Base-by-base conservation (phyloP, 805 yeast genomes). In the Wickerhamiella vanderwaltii region DNA sequence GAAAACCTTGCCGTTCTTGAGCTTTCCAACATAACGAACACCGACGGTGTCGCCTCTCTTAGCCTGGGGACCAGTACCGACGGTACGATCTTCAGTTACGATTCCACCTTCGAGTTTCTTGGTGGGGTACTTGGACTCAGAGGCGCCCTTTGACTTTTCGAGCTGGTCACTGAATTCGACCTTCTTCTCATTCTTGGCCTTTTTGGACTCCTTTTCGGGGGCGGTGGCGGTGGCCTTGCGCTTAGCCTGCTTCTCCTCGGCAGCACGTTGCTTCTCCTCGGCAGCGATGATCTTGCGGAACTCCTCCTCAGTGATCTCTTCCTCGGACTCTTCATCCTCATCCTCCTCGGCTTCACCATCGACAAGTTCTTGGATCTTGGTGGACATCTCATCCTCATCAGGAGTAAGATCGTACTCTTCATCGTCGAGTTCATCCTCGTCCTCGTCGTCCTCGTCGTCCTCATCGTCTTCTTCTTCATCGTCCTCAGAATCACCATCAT, bases 21-120 rank as follows among this genome's bases (percentile, higher is more conserved):
- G 77, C 71, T 91, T 93, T 62, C 98, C 98, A 54, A 91, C 82
- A 75, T 91, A 91, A 71, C 98, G 78, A 66, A 91, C 87, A 61
- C 95, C 93, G 51, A 91, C 94, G 62, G 74, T 84, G 68, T 82
- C 73, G 47, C 95, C 94, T 55, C 72, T 69, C 71, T 86, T 87
- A 60, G 94, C 94, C 49, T 70, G 69, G 55, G 84, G 77, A 48
- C 98, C 99, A 46, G 75, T 73, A 58, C 98, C 98, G 46, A 71
- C 63, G 48, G 79, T 77, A 65, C 94, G 80, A 70, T 91, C 98
- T 72, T 91, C 98, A 58, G 86, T 68, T 47, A 81, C 68, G 54
- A 91, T 85, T 60, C 96, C 97, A 55, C 97, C 97, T 59, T 82
- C 79, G 51, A 91, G 72, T 43, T 82, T 80, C 69, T 78, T 79